Conservation (phyloP, 2,329 filamentous ascomycete genomes). For the Hymenoscyphus albidus region DNA sequence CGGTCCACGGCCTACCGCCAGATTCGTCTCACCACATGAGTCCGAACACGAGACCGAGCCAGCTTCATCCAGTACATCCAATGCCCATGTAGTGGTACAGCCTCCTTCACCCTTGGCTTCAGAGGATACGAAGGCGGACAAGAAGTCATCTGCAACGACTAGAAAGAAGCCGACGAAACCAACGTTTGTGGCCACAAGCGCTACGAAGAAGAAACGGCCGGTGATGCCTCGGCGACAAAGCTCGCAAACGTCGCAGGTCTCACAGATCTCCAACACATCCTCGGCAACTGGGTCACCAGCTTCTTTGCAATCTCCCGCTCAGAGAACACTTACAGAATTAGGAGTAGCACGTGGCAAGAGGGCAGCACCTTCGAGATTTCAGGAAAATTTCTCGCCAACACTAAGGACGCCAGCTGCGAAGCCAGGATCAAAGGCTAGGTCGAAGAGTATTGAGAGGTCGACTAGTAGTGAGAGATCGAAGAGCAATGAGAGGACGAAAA, state of each 20-base stretch:
- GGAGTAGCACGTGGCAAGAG: conserved; percentile 11
- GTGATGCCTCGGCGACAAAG: conserved; percentile 45
- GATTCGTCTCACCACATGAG: conserved; percentile 54
- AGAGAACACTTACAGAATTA: conserved; percentile 11
- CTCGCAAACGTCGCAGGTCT: conserved; percentile 38
- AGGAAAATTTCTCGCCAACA: conserved; percentile 25
- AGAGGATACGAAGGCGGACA: conserved; percentile 22
- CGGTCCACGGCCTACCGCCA: conserved; percentile 55
- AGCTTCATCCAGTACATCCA: conserved; percentile 43
- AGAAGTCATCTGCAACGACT: conserved; percentile 16
- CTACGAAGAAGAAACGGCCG: conserved; percentile 43
- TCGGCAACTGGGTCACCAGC: background rate
- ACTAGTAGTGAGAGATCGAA: background rate
- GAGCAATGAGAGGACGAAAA: background rate
- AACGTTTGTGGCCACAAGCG: conserved; percentile 41
- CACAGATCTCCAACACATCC: conserved; percentile 15
- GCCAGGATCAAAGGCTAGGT: background rate
- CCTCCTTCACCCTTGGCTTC: conserved; percentile 24
- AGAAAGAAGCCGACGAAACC: conserved; percentile 36
- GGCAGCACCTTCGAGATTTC: conserved; percentile 10
- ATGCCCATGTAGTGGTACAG: conserved; percentile 29
- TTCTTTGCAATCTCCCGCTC: conserved; percentile 7
- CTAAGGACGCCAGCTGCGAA: background rate
- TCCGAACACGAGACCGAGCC: conserved; percentile 42
- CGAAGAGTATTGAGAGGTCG: background rate